Conservation (phyloP, 495 filamentous ascomycete genomes). For the Aspergillus saccharolyticus region DNA sequence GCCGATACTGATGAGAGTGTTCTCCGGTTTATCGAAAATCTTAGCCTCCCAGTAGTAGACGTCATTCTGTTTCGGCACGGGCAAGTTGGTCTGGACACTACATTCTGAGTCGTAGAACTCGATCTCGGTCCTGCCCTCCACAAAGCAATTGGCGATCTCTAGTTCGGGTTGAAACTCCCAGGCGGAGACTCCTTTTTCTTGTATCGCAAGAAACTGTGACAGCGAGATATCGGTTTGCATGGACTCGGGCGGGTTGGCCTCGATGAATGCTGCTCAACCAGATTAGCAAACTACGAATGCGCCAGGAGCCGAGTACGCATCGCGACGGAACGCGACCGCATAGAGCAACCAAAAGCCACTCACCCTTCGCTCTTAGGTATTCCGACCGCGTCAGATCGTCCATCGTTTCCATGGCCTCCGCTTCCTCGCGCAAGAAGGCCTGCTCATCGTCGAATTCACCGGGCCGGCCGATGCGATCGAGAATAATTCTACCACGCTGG, state of each 20-base stretch:
- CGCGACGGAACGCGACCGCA: not conserved
- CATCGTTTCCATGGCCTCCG: slow-evolving; percentile 90
- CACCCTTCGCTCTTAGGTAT: slow-evolving; percentile 94
- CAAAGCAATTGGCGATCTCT: slow-evolving; percentile 98
- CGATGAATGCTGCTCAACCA: slow-evolving; percentile 70
- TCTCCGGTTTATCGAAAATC: slow-evolving; percentile 93
- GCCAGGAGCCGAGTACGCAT: not conserved
- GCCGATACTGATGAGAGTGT: slow-evolving; percentile 77
- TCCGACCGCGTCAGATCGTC: slow-evolving; percentile 87
- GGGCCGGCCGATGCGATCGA: slow-evolving; percentile 88
- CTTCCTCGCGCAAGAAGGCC: slow-evolving; percentile 85
- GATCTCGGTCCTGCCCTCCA: slow-evolving; percentile 91
- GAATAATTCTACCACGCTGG: slow-evolving; percentile 77
- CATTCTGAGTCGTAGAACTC: slow-evolving; percentile 98
- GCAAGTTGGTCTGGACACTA: slow-evolving; percentile 93
- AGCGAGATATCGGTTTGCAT: slow-evolving; percentile 93
- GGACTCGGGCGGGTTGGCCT: slow-evolving; percentile 93
- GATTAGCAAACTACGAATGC: slow-evolving; percentile 9
- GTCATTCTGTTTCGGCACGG: slow-evolving; percentile 97
- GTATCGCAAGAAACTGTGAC: slow-evolving; percentile 95
- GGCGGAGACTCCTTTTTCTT: slow-evolving; percentile 96
- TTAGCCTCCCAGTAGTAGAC: slow-evolving; percentile 99
- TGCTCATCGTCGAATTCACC: slow-evolving; percentile 98
- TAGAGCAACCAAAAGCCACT: slow-evolving; percentile 9
- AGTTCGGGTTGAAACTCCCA: slow-evolving; percentile 99